Base-by-base conservation (phyloP, 768 basidiomycete species). In the Rhodosporidiobolus odoratus region DNA sequence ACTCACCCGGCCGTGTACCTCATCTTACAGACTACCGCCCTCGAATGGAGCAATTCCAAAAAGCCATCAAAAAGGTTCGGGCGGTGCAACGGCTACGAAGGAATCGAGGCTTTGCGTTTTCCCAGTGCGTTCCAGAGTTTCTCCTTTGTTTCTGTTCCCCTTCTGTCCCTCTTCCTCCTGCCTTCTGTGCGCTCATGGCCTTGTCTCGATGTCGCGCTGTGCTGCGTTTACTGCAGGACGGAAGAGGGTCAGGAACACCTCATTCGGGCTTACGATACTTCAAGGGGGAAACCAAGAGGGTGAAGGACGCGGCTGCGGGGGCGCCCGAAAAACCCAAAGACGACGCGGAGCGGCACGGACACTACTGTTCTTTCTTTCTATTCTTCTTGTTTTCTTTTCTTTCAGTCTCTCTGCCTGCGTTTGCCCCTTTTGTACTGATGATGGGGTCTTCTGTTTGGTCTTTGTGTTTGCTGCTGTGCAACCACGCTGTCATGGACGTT, bases 21-120 rank as follows among this genome's bases (percentile, higher is more conserved):
- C n/a, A n/a, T n/a, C n/a, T n/a, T n/a, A n/a, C 68, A 38, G 78
- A 79, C 62, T 99, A 98, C 79, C 84, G 96, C 50, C 96, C 96
- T 4, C 84, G 96, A 66, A 95, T 98, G 80, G 96, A 96, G 80
- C 96, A 98, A 89, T 97, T 78, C 72, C 76, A 76, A 43, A 76
- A 76, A 69, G 96, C 96, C 23, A 99, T 99, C 84, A 98, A 97
- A 81, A 99, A 99, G 80, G 96, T 99, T 19, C 87, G 96, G n/a
- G 96, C 96, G 0, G 91, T 93, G 3, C 96, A 99, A 78, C 87
- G 96, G 41, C 92, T 98, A 90, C 88, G 96, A 21, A 85, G 91
- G 66, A 96, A 92, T 72, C 87, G 96, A 58, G 96, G 96, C 5
- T 99, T 98, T 79, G 96, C 96, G 7, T 99, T 99, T 83, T 75